phyloP scores from a whole-genome alignment of 108 stramenopile species.

The Asterionellopsis glacialis region DNA sequence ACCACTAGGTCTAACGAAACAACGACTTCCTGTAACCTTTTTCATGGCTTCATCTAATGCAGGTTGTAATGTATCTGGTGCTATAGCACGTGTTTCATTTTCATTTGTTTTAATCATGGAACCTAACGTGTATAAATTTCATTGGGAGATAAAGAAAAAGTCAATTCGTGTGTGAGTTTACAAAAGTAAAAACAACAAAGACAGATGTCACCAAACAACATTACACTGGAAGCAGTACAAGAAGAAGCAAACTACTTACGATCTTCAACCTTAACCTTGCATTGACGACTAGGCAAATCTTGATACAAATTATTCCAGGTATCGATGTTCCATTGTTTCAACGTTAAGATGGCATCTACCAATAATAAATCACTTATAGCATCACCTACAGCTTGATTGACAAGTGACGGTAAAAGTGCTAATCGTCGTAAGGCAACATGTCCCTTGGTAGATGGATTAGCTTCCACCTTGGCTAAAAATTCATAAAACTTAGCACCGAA shows the following conservation, averaged over 20 bases:
- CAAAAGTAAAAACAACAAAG: too few relatives aligned
- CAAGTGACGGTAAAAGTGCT: conserved; percentile 48
- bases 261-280: conserved; percentile 92
- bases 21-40: conserved; percentile 36
- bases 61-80: conserved; percentile 79
- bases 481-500: conserved; percentile 65
- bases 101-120: conserved; percentile 72
- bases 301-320: conserved; percentile 83
- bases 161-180: too few relatives aligned
- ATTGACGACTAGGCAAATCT: conserved; percentile 92
- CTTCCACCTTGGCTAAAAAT: conserved; percentile 26
- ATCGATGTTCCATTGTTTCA: conserved; percentile 56
- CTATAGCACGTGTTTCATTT: conserved; percentile 85
- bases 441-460: conserved; percentile 19
- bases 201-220: too few relatives aligned
- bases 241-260: too few relatives aligned
- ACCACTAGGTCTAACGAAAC: conserved; percentile 96
- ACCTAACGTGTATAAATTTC: too few relatives aligned
- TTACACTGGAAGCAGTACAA: too few relatives aligned
- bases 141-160: too few relatives aligned
- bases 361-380: conserved; percentile 94
- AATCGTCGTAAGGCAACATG: conserved; percentile 41
- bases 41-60: conserved; percentile 70
- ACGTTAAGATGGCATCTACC: conserved; percentile 80
- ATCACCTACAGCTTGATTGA: conserved; percentile 97